These are phyloP conservation scores for Candolleomyces eurysporus DNA, from an alignment of 768 basidiomycete genomes.

Conservation along the genomic window DNA sequence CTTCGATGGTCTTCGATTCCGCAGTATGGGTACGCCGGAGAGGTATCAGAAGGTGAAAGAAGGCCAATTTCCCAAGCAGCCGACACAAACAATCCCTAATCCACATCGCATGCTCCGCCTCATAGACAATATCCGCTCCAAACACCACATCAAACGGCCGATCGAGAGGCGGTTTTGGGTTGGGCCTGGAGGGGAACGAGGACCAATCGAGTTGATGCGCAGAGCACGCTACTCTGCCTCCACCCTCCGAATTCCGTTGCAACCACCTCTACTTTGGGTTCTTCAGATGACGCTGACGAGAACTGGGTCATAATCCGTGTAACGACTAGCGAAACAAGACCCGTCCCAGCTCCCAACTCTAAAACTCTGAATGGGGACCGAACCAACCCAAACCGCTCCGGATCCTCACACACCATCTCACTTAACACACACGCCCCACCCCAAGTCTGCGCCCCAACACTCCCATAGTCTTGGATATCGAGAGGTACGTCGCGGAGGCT, in stretches of 20 bases:
- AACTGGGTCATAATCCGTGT: background rate
- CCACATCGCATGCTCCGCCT: constrained; percentile 67
- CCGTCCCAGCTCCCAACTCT: constrained; percentile 85
- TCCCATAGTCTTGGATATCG: constrained; percentile 62
- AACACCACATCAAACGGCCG: constrained; percentile 65
- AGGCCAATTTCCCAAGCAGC: constrained; percentile 41
- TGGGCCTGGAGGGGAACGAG: constrained; percentile 18
- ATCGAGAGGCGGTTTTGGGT: constrained; percentile 22
- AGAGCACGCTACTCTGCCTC: constrained; percentile 12
- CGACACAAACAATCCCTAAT: constrained; percentile 58
- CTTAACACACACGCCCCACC: constrained; percentile 80
- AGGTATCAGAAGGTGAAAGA: constrained; percentile 79
- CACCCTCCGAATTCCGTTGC: constrained; percentile 53
- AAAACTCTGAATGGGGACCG: constrained; percentile 45
- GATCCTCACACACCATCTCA: constrained; percentile 63
- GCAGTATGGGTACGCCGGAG: constrained; percentile 59
- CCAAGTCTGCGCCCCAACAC: constrained; percentile 88
- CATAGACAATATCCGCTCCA: constrained; percentile 84
- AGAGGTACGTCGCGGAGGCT: constrained; percentile 66
- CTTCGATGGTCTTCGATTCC: constrained; percentile 61
- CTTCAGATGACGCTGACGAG: background rate
- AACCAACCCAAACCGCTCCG: constrained; percentile 44
- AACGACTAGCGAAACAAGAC: constrained; percentile 67
- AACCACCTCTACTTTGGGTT: constrained; percentile 35
- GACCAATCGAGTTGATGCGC: constrained; percentile 63